Evolutionary conservation across 371 early-diverging fungal species (phyloP).

Genomic region (Coemansia sp.): DNA sequence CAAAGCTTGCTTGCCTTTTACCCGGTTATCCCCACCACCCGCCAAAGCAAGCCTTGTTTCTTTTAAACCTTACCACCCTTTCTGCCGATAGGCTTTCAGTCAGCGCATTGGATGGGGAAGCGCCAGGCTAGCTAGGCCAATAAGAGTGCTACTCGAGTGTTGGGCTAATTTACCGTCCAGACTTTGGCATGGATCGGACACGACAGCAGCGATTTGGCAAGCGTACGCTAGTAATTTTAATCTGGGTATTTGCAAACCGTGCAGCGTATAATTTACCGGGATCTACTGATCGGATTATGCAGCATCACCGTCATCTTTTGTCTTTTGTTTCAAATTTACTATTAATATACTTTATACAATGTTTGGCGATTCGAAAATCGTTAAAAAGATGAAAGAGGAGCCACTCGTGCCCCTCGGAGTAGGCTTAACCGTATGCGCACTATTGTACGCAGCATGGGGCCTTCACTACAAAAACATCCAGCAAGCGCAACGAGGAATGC

Average conservation of each 20-base stretch:
- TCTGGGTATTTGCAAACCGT: background rate
- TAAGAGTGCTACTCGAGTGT: too few relatives aligned
- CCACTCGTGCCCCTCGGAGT: slow-evolving; percentile 41
- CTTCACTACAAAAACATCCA: slow-evolving; percentile 14
- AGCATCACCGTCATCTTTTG: background rate
- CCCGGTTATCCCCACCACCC: too few relatives aligned
- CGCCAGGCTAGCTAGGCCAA: too few relatives aligned
- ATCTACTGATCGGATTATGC: background rate
- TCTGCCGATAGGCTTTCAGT: too few relatives aligned
- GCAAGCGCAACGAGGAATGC: slow-evolving; percentile 43
- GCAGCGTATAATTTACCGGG: background rate
- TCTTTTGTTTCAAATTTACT: background rate
- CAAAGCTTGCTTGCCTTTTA: too few relatives aligned
- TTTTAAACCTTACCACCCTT: too few relatives aligned
- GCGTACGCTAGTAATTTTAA: background rate
- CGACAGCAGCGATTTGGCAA: background rate
- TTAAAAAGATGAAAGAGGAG: slow-evolving; percentile 32
- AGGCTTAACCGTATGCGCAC: slow-evolving; percentile 36
- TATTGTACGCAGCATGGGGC: slow-evolving; percentile 39
- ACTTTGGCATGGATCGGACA: too few relatives aligned
- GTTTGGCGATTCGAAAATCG: slow-evolving; percentile 9
- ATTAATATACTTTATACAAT: background rate
- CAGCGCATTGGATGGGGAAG: too few relatives aligned
- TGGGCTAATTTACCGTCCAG: too few relatives aligned
- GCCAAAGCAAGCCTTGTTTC: too few relatives aligned